phyloP scores from a whole-genome alignment of 2,329 filamentous ascomycete species.

The Hymenoscyphus albidus region DNA sequence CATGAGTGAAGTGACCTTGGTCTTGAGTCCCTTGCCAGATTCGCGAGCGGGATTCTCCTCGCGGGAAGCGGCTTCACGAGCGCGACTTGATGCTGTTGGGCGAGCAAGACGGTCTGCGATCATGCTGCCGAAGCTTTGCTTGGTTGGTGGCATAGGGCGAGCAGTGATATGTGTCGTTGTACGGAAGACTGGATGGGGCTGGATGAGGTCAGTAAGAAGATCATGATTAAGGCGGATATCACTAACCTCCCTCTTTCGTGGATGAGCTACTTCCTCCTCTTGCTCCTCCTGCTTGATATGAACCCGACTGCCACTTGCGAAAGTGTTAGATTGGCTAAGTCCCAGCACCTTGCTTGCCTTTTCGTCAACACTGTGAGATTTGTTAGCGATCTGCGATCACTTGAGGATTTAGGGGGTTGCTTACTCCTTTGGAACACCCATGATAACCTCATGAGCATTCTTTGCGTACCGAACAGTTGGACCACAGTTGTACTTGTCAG shows the following conservation, averaged over 20 bases:
- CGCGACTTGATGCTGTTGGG: slow-evolving; percentile 14
- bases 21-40: too few species aligned
- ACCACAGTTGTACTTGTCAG: slow-evolving; percentile 5
- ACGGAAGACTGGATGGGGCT: too few species aligned
- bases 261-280: too few species aligned
- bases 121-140: too few species aligned
- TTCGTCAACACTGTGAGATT: neutral
- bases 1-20: too few species aligned
- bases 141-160: too few species aligned
- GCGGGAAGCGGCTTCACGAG: slow-evolving; percentile 7
- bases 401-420: neutral
- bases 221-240: too few species aligned
- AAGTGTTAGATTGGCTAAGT: neutral
- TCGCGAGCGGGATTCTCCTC: neutral
- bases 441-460: slow-evolving; percentile 5
- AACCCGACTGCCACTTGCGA: neutral
- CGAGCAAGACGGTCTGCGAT: slow-evolving; percentile 11
- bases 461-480: slow-evolving; percentile 1
- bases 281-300: too few species aligned
- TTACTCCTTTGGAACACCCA: neutral
- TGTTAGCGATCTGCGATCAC: neutral
- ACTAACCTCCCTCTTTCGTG: too few species aligned
- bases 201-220: too few species aligned
- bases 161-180: too few species aligned
- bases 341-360: neutral